These are phyloP conservation scores for Cudoniella acicularis DNA, from an alignment of 495 filamentous ascomycete species.

Conservation along the genomic window DNA sequence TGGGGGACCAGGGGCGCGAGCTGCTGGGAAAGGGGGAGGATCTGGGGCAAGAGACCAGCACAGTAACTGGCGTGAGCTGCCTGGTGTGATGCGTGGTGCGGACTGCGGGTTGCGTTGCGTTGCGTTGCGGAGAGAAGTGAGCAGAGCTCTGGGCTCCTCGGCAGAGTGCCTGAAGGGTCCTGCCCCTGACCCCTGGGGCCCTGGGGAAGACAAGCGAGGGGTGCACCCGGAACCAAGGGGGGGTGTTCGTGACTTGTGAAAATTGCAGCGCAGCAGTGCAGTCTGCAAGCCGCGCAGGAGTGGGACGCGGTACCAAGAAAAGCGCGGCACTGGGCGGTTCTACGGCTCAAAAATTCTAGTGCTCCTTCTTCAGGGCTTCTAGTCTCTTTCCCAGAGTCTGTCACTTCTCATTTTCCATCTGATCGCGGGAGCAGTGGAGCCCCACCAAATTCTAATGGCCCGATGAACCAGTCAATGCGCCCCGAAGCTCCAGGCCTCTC, in stretches of 20 bases:
- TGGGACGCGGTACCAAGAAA: conserved; percentile 7
- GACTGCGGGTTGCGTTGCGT: background rate
- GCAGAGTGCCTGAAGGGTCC: conserved; percentile 1
- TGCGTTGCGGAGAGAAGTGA: background rate
- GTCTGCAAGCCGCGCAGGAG: background rate
- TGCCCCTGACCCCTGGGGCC: no score
- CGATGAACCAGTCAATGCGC: conserved; percentile 6
- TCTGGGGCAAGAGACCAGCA: background rate
- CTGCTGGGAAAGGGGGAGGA: background rate
- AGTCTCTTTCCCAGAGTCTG: background rate
- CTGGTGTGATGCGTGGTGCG: background rate
- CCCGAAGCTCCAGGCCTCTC: background rate
- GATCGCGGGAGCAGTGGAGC: conserved; percentile 2
- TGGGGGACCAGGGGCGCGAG: background rate
- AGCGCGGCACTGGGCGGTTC: background rate
- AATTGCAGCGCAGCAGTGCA: conserved; percentile 5
- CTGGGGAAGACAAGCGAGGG: background rate
- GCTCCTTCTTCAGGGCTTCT: conserved; percentile 10
- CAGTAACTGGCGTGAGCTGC: background rate
- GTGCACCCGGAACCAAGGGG: background rate
- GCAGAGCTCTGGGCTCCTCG: background rate
- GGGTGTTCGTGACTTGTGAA: conserved; percentile 14
- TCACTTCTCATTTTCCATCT: conserved; percentile 7
- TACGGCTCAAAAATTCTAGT: background rate
- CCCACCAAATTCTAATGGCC: background rate